Percentiles rank a stretch among this genome's conserved stretches.
Evolutionary conservation across 768 basidiomycete species (phyloP).

Genomic region (Melanogaster broomeanus): DNA sequence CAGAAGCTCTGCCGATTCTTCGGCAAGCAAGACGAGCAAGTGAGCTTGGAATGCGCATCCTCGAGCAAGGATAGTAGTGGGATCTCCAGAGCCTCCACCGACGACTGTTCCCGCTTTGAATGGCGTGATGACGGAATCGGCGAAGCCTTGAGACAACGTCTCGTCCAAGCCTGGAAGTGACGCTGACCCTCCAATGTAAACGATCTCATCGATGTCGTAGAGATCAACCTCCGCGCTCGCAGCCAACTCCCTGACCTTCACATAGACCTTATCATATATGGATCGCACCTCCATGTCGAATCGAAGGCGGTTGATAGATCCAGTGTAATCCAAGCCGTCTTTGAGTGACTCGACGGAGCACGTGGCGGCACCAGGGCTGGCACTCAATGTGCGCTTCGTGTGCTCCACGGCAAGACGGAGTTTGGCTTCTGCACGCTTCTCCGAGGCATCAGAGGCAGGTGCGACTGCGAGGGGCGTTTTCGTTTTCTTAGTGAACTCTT

Average conservation of each 20-base stretch:
- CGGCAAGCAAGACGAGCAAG: constrained; percentile 50
- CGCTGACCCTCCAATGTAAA: constrained; percentile 77
- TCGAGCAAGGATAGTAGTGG: constrained; percentile 73
- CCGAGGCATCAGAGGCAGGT: constrained; percentile 55
- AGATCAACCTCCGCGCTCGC: constrained; percentile 54
- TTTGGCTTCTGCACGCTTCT: constrained; percentile 90
- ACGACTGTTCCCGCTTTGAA: constrained; percentile 67
- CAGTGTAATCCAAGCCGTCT: constrained; percentile 89
- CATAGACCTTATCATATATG: constrained; percentile 58
- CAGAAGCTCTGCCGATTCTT: constrained; percentile 51
- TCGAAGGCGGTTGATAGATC: constrained; percentile 57
- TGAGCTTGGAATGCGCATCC: constrained; percentile 80
- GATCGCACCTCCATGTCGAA: constrained; percentile 61
- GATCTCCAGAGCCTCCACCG: constrained; percentile 75
- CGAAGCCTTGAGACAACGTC: constrained; percentile 52
- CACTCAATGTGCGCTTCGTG: constrained; percentile 90
- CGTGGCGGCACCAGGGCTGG: constrained; percentile 83
- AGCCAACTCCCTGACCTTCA: constrained; percentile 54
- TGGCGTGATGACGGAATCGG: constrained; percentile 62
- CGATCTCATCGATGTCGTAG: constrained; percentile 74
- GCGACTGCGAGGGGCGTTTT: constrained; percentile 70
- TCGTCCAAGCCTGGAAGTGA: constrained; percentile 76
- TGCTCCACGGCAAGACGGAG: constrained; percentile 91
- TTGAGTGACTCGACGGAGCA: constrained; percentile 94
- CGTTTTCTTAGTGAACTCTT: constrained; percentile 97